Base-by-base conservation (phyloP, 352 stramenopile genomes). In the Globisporangium perplexum region DNA sequence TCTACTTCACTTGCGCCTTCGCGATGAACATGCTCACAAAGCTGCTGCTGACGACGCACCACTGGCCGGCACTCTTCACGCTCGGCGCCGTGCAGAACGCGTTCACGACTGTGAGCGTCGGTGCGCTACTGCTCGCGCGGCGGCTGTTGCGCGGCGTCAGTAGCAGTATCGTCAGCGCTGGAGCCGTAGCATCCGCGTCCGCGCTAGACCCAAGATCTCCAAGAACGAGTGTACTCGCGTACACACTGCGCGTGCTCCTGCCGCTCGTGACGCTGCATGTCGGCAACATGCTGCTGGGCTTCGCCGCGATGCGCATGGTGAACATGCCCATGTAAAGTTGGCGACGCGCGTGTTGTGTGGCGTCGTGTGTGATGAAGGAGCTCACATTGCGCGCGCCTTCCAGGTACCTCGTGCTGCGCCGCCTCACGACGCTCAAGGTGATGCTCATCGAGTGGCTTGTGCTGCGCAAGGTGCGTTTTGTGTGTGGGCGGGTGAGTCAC, bases 21-120 rank as follows among this genome's bases (percentile, higher is more conserved):
- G 60, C 66, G 33, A 90, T 90, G 79, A 90, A 88, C 59, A 72
- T 90, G 62, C 74, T 90, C 48, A 86, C 79, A 33, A 90, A 90
- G 61, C 68, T 71, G 50, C 62, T 90, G 26, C 49, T 90, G 57
- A 85, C 79, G 45, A 69, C 63, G 39, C 87, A 77, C 62, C 55
- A 56, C n/a, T 90, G 76, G 76, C 66, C 46, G 44, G 68, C 66
- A 47, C 72, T 88, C 41, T 87, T 82, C 69, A 54, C 79, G 26
- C 65, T 90, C 28, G 79, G 70, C 42, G 76, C 79, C 18, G 47
- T 82, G 23, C 76, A 90, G 59, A 86, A 83, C 53, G 50, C 69
- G 22, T 86, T 90, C 62, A 86, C 74, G 23, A 72, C 81, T 38
- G 33, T 66, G 59, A 69, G 66, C 53, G 57, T 77, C 30, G 60